phyloP scores from a whole-genome alignment of 2,329 filamentous ascomycete genomes.

The Ophiostoma sp. region DNA sequence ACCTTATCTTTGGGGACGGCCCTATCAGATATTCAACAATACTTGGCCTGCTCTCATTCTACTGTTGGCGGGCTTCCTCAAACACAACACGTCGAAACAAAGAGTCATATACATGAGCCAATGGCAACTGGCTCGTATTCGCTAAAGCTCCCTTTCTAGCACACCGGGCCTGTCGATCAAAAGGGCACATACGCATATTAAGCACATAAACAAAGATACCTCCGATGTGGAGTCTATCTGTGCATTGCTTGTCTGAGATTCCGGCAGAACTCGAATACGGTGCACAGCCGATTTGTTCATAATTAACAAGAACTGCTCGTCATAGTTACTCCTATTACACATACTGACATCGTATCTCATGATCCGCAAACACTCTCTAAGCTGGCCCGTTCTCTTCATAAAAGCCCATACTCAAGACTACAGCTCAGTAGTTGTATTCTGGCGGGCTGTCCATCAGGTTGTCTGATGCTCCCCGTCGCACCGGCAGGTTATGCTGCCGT shows the following conservation, averaged over 20 bases:
- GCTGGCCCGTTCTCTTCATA: neutral
- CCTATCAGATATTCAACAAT: too few species aligned
- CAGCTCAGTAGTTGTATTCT: neutral
- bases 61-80: too few species aligned
- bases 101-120: too few species aligned
- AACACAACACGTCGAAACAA: too few species aligned
- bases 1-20: too few species aligned
- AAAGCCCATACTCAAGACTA: neutral
- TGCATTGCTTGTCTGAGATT: neutral
- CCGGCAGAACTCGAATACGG: neutral
- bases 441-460: conserved; percentile 4
- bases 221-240: neutral
- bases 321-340: too few species aligned
- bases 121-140: neutral
- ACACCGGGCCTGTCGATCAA: neutral
- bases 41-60: too few species aligned
- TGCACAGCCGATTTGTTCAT: neutral
- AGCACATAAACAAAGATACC: neutral
- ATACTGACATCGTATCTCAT: too few species aligned
- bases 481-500: neutral
- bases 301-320: too few species aligned
- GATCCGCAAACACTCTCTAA: too few species aligned
- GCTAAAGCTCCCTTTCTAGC: neutral
- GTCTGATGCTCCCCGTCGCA: neutral
- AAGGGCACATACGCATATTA: neutral